phyloP scores from a whole-genome alignment of 345 rosid genomes.

The Lagerstroemia speciosa region DNA sequence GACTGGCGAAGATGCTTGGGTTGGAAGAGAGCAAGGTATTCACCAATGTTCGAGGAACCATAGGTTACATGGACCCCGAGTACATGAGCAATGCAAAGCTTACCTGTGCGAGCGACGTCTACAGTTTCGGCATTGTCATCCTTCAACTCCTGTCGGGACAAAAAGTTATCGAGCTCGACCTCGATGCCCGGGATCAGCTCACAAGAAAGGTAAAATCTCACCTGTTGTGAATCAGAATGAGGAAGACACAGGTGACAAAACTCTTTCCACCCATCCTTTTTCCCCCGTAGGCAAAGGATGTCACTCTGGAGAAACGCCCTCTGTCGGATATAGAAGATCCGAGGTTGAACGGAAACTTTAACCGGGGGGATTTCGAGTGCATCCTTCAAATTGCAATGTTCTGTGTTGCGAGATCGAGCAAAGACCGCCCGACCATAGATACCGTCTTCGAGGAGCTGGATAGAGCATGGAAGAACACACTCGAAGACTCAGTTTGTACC shows the following conservation, averaged over 20 bases:
- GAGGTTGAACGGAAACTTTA: constrained; percentile 8
- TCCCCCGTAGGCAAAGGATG: constrained; percentile 12
- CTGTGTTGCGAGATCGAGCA: constrained; percentile 21
- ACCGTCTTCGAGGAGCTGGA: constrained; percentile 18
- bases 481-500: constrained; percentile 9
- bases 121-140: constrained; percentile 56
- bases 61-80: constrained; percentile 70
- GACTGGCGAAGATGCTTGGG: constrained; percentile 55
- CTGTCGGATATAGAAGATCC: constrained; percentile 7
- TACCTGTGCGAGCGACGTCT: constrained; percentile 56
- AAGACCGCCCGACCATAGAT: constrained; percentile 19
- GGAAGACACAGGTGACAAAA: neutral
- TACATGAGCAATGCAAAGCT: constrained; percentile 63
- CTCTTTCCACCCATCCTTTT: neutral
- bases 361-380: constrained; percentile 11
- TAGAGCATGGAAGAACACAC: constrained; percentile 14
- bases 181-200: constrained; percentile 56
- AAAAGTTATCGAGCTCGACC: constrained; percentile 50
- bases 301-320: constrained; percentile 12
- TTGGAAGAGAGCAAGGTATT: constrained; percentile 69
- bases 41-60: constrained; percentile 70
- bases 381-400: constrained; percentile 17
- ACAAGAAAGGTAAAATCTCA: constrained; percentile 39
- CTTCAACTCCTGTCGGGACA: constrained; percentile 61
- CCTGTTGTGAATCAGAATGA: neutral